Base-by-base conservation (phyloP, 768 basidiomycete species). In the Termitomyces sp. region DNA sequence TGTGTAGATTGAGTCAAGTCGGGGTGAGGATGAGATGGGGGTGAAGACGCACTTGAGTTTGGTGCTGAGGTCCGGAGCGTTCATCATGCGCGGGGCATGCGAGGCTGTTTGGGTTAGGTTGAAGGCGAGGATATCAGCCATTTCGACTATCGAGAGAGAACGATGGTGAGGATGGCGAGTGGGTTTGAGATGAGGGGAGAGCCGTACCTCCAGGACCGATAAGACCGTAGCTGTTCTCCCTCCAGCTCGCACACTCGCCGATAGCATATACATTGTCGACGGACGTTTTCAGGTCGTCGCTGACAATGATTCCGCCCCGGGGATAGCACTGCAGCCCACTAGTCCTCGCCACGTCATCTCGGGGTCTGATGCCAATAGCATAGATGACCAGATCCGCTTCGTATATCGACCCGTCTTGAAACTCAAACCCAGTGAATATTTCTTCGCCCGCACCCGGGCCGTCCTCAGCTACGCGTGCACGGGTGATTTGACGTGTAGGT, bases 191-290 rank as follows among this genome's bases (percentile, higher is more conserved):
- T 25, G 11, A 19, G n/a, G 17, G 21, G 3, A n/a, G 12, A 34
- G 29, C 32, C 42, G 17, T 37, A 45, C 53, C 77, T 40, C 88
- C 87, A n/a, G 88, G 89, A 2, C 81, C 87, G 63, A 90, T 87
- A 10, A 91, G 73, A 3, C 89, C 89, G 62, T 87, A 90, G n/a
- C 79, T 82, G 40, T 86, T 82, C 2, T 77, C 80, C 52, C 71
- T 75, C 86, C 86, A 90, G 47, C 75, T 77, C 1, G 87, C 87
- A 65, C 89, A 91, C 68, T 90, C 89, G 5, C 89, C 89, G 47
- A 91, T 85, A 6, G 89, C 88, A 60, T 82, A 90, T 6, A 89
- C 79, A 51, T 83, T 81, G 40, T 77, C 64, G 1, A 76, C 79
- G 10, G 78, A 84, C 1, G 87, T 89, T 63, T 74, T 67, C 46